Percentiles rank a stretch among this genome's conserved stretches.
Evolutionary conservation across 495 filamentous ascomycete species (phyloP).

Genomic region (Talaromyces nanjingensis): DNA sequence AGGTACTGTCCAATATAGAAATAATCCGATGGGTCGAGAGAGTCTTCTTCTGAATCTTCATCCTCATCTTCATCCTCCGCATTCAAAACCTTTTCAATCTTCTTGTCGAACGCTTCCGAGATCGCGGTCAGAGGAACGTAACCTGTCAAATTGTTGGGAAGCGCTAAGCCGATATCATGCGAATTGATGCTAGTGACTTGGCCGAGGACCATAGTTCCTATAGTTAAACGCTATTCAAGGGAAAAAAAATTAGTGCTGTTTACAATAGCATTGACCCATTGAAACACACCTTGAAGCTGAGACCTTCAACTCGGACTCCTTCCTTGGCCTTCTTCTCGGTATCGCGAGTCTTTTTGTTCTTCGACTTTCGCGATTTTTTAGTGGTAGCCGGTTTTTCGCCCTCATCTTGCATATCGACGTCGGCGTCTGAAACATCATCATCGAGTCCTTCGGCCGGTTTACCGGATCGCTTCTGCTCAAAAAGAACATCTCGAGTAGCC

Average conservation of each 20-base stretch:
- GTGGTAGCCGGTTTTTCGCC: conserved; percentile 26
- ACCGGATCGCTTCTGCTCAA: conserved; percentile 67
- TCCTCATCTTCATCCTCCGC: conserved; percentile 47
- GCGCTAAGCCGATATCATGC: conserved; percentile 67
- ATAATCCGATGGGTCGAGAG: conserved; percentile 60
- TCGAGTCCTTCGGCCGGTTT: conserved; percentile 32
- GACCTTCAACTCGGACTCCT: conserved; percentile 67
- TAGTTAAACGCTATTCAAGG: conserved; percentile 57
- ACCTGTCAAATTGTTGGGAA: conserved; percentile 89
- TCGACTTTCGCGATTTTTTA: conserved; percentile 47
- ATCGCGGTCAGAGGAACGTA: conserved; percentile 87
- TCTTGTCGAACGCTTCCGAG: conserved; percentile 63
- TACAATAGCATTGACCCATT: background rate
- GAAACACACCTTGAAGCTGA: conserved; percentile 76
- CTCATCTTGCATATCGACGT: conserved; percentile 44
- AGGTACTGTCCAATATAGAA: conserved; percentile 87
- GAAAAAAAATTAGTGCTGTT: background rate
- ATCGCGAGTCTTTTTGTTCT: conserved; percentile 26
- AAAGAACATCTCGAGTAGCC: conserved; percentile 85
- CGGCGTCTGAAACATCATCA: conserved; percentile 35
- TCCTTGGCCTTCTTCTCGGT: conserved; percentile 43
- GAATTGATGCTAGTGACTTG: conserved; percentile 75
- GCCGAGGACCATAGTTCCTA: conserved; percentile 80
- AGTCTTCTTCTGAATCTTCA: conserved; percentile 48
- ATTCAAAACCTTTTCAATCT: conserved; percentile 56